Evolutionary conservation across 2,329 filamentous ascomycete genomes (phyloP), one percentile per base, ranked within the genome.

Genomic region (Alternaria brassicae): DNA sequence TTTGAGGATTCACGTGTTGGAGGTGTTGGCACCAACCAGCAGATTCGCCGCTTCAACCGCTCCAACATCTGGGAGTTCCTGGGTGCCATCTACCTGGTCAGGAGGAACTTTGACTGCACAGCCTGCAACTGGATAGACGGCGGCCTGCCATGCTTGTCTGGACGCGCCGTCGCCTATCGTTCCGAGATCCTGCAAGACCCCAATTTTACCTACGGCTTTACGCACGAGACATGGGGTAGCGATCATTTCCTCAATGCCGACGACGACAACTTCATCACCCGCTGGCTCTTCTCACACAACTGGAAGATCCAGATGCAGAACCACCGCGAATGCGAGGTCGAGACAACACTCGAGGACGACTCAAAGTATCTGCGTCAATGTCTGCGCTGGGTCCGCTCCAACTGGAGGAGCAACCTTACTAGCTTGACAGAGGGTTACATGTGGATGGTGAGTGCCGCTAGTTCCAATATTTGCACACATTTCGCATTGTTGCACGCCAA

Each of bases 301-400:
- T 96, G 92, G 91, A 92, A 96, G 81, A 97, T 93, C 21, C 94
- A 91, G 84, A 91, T 97, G 78, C 94, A 98, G 81, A 97, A 97
- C 80, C 90, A 97, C 77, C 87, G 86, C 47, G 92, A 96, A 75
- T 96, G 92, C 71, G 76, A 79, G 59, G 90, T 98, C 61, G 89
- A 95, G 81, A 98, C 94, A 25, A 97, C 93, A 3, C 84, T 98
- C 39, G 94, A 97, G 78, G 91, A 94, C 76, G 90, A 93, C 75
- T 83, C 85, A 56, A 96, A 93, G 74, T 98, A 96, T 74, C 82
- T 98, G 64, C 94, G 92, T 75, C 94, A 98, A 80, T 98, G 94
- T 79, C 88, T 94, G 45, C 87, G 94, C 47, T 98, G 94, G 94
- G 93, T 95, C 41, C 89, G 94, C 72, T 97, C 93, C 83, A 98